These are phyloP conservation scores for Yamadazyma diospyri DNA, from an alignment of 1,139 yeast genomes.

Conservation along the genomic window DNA sequence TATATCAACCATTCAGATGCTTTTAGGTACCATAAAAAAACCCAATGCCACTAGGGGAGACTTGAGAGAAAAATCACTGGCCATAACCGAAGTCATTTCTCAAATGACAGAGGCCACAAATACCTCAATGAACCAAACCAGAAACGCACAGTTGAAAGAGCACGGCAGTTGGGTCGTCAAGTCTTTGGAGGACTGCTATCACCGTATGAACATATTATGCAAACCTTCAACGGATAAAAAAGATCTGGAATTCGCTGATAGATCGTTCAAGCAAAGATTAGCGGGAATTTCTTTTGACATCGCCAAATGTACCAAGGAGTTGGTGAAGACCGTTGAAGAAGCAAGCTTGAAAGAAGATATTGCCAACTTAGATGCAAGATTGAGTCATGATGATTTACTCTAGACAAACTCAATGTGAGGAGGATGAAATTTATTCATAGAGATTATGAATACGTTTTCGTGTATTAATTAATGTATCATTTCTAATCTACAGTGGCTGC, in stretches of 20 bases:
- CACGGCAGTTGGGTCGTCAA: slow-evolving; percentile 91
- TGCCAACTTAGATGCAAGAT: slow-evolving; percentile 46
- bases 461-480: slow-evolving; percentile 5
- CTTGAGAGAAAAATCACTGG: slow-evolving; percentile 66
- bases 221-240: slow-evolving; percentile 44
- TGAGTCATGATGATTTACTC: slow-evolving; percentile 38
- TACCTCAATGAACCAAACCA: slow-evolving; percentile 83
- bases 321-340: slow-evolving; percentile 93
- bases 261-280: slow-evolving; percentile 84
- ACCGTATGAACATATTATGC: slow-evolving; percentile 69
- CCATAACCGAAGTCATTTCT: slow-evolving; percentile 70
- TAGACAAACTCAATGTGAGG: too few species aligned
- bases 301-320: slow-evolving; percentile 92
- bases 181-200: slow-evolving; percentile 79
- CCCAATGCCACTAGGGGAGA: slow-evolving; percentile 77
- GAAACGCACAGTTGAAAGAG: slow-evolving; percentile 77
- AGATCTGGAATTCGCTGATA: slow-evolving; percentile 74
- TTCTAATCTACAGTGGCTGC: not conserved
- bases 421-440: not conserved
- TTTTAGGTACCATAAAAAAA: slow-evolving; percentile 70
- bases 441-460: slow-evolving; percentile 4
- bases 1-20: slow-evolving; percentile 81
- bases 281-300: slow-evolving; percentile 96
- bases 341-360: slow-evolving; percentile 84
- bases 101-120: slow-evolving; percentile 92